Percentiles rank a stretch among this genome's conserved stretches.
Evolutionary conservation across 1,284 basidiomycete genomes (phyloP).

Genomic region (Vanrija sp.): DNA sequence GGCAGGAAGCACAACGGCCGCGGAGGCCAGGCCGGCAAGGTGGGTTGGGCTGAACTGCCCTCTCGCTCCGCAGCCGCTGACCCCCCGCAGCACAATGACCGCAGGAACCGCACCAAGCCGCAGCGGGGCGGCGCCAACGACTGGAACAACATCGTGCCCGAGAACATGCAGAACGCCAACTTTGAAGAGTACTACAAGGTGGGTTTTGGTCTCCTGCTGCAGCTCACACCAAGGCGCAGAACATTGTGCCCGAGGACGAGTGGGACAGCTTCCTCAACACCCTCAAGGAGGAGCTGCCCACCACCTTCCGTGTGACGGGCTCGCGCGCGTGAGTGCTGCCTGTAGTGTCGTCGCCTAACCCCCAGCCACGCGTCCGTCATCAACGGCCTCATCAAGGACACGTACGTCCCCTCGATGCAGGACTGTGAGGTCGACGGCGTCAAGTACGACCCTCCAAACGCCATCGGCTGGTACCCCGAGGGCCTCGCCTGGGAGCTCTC

Average conservation of each 20-base stretch:
- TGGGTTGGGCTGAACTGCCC: too few species aligned
- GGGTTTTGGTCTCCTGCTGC: background rate
- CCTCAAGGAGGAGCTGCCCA: slow-evolving; percentile 74
- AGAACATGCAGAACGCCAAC: slow-evolving; percentile 60
- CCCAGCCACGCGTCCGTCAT: slow-evolving; percentile 66
- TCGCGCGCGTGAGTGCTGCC: slow-evolving; percentile 65
- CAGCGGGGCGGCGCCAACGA: background rate
- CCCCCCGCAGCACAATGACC: too few species aligned
- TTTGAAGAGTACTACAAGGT: slow-evolving; percentile 71
- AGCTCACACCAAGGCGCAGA: slow-evolving; percentile 30
- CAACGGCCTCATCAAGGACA: slow-evolving; percentile 66
- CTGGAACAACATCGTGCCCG: slow-evolving; percentile 21
- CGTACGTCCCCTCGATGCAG: slow-evolving; percentile 73
- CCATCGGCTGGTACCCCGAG: slow-evolving; percentile 89
- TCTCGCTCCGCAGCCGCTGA: too few species aligned
- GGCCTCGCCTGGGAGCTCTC: slow-evolving; percentile 94
- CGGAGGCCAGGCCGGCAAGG: too few species aligned
- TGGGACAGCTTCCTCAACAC: slow-evolving; percentile 72
- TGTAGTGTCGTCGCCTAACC: slow-evolving; percentile 1
- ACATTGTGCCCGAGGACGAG: slow-evolving; percentile 55
- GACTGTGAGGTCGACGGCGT: slow-evolving; percentile 71
- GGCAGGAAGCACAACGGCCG: too few species aligned
- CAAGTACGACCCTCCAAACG: slow-evolving; percentile 65
- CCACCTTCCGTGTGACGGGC: slow-evolving; percentile 89
- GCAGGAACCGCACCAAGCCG: too few species aligned